phyloP scores from a whole-genome alignment of 805 yeast genomes.

The Blastobotrys terrestris region DNA sequence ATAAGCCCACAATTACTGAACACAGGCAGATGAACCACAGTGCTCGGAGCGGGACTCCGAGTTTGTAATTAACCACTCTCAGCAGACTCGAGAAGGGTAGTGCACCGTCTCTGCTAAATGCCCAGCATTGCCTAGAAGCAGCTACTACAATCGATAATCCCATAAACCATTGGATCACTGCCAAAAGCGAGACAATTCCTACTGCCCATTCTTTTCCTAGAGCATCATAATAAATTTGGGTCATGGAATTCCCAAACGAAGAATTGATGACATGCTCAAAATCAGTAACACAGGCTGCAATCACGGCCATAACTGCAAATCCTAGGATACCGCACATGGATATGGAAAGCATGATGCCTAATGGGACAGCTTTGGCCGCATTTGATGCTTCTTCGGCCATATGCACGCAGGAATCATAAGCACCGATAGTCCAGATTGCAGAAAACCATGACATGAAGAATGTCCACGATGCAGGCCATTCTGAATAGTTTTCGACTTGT shows the following conservation, averaged over 20 bases:
- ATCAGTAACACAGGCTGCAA: slow-evolving; percentile 49
- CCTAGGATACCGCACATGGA: slow-evolving; percentile 53
- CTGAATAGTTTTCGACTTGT: slow-evolving; percentile 42
- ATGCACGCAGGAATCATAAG: slow-evolving; percentile 67
- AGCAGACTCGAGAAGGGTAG: slow-evolving; percentile 54
- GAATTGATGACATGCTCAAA: slow-evolving; percentile 39
- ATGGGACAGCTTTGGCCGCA: slow-evolving; percentile 58
- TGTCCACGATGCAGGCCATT: slow-evolving; percentile 58
- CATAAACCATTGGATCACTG: slow-evolving; percentile 59
- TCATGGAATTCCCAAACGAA: slow-evolving; percentile 54
- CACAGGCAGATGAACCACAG: slow-evolving; percentile 48
- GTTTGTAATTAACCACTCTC: slow-evolving; percentile 49
- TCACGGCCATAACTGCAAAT: slow-evolving; percentile 47
- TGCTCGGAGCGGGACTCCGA: slow-evolving; percentile 61
- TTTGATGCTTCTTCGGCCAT: slow-evolving; percentile 65
- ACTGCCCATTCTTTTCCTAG: slow-evolving; percentile 62
- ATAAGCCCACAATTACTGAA: slow-evolving; percentile 47
- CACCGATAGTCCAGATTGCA: slow-evolving; percentile 70
- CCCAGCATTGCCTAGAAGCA: slow-evolving; percentile 66
- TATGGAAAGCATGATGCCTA: slow-evolving; percentile 58
- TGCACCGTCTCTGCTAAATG: slow-evolving; percentile 72
- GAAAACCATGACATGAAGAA: slow-evolving; percentile 53
- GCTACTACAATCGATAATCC: slow-evolving; percentile 59
- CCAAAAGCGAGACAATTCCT: slow-evolving; percentile 53
- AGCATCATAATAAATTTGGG: slow-evolving; percentile 57